Evolutionary conservation across 192 early-diverging fungal species (phyloP), one percentile per base, ranked within the genome.

Genomic region (Dispira simplex): DNA sequence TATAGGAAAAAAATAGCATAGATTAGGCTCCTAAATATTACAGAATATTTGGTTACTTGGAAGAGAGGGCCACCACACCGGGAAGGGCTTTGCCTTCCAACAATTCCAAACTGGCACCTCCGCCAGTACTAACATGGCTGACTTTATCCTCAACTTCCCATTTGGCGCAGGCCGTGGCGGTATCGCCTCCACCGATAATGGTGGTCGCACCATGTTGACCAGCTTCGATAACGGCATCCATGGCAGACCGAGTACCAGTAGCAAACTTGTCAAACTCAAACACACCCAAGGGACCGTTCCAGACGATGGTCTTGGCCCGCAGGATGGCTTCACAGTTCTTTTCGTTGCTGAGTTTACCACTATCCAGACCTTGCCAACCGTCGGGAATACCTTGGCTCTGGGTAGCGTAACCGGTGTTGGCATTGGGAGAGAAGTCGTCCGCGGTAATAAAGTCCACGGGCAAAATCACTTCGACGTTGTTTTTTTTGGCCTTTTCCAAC

Each of bases 261-360:
- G 87, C 85, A 70, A 98, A 98, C 70, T 85, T 89, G n/a, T 81
- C 90, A 72, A 89, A 95, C 80, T 98, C 95, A 75, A 98, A 98
- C 44, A 98, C 95, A 68, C 95, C 95, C 68, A 90, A 84, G 51
- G 93, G 94, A 44, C 94, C 95, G 77, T 98, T 98, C 95, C 95
- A 98, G 63, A 98, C 81, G 54, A 98, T 91, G 46, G 93, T 98
- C 82, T 94, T 95, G 68, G 92, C 76, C 16, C 69, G 64, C 64
- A 74, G 62, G 49, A 97, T 88, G 32, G 77, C 83, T 43, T 81
- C 67, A 44, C 69, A 57, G 72, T 90, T 95, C 66, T 75, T 67
- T 66, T 79, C 75, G 72, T 87, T 85, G 39, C 92, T 88, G 70
- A 90, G 79, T 27, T 82, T 71, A 44, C 95, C 95, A 67, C 84